Evolutionary conservation across 495 filamentous ascomycete species (phyloP), one percentile per base, ranked within the genome.

Genomic region (Platismatia glauca): DNA sequence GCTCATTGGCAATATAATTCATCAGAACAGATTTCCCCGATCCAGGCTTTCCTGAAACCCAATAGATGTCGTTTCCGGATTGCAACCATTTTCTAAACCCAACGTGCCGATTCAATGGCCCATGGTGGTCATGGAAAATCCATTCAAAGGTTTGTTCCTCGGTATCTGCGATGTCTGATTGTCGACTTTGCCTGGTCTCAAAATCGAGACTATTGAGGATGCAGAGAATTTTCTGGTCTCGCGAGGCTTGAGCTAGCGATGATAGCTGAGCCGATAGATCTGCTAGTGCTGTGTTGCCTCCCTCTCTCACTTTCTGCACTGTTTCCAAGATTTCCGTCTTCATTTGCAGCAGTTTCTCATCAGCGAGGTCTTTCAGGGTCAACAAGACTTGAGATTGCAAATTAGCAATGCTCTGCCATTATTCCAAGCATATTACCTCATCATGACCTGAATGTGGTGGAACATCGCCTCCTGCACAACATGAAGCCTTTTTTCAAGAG

Each of bases 21-120:
- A 79, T 79, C 15, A 81, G 57, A 1, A 76, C 79, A 12, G 77
- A 80, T 78, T 78, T 31, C 7, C 59, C 59, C 7, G 59, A 61
- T 55, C 59, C 59, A 11, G 59, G n/a, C 22, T 61, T 52, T n/a
- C 77, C 78, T 3, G 68, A 66, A 7, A 79, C 70, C 62, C 75
- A 72, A 58, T 72, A 79, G 7, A 76, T 68, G 0, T 69, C 70
- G 27, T 61, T 59, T 18, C 68, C 71, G 3, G 56, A 33, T 41
- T 62, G 43, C 3, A 79, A 68, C 76, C 76, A 79, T 13, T 62
- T 38, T 9, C 67, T 39, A 18, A 61, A 44, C 12, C 48, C 22
- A 41, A 53, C 35, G 7, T 34, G 60, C 35, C n/a, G 50, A 56
- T 39, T n/a, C 7, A 1, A 8, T 39, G 33, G 38, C 9, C 59